Conservation (phyloP, 345 rosid species). For the Syzygium oleosum region DNA sequence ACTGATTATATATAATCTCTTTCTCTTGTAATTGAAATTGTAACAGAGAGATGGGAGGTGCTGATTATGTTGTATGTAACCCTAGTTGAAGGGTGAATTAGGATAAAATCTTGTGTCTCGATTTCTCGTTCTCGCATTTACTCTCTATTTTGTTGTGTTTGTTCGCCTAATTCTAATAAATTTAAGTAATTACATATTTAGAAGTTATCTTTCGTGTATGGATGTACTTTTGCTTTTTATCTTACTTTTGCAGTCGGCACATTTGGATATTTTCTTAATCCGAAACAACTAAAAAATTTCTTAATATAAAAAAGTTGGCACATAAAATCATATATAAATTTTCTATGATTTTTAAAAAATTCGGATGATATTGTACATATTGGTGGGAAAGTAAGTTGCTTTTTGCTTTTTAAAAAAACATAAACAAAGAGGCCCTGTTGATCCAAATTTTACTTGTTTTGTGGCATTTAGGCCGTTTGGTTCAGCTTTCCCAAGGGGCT, state of each 20-base stretch:
- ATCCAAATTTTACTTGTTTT: not conserved
- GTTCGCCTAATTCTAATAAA: too few species aligned
- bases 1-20: too few species aligned
- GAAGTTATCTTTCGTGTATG: not conserved
- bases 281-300: not conserved
- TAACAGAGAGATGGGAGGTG: too few species aligned
- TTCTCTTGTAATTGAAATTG: too few species aligned
- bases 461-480: not conserved
- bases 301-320: not conserved
- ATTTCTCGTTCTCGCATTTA: too few species aligned
- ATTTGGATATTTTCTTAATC: not conserved
- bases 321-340: not conserved
- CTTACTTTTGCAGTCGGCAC: not conserved
- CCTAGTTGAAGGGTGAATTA: too few species aligned
- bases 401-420: not conserved
- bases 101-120: too few species aligned
- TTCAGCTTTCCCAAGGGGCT: too few species aligned
- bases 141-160: too few species aligned
- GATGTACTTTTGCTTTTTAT: not conserved
- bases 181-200: not conserved
- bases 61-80: too few species aligned
- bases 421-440: not conserved
- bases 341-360: not conserved
- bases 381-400: not conserved
- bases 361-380: not conserved